These are phyloP conservation scores for Purpureocillium lavendulum DNA, from an alignment of 2,329 filamentous ascomycete genomes.

Conservation along the genomic window DNA sequence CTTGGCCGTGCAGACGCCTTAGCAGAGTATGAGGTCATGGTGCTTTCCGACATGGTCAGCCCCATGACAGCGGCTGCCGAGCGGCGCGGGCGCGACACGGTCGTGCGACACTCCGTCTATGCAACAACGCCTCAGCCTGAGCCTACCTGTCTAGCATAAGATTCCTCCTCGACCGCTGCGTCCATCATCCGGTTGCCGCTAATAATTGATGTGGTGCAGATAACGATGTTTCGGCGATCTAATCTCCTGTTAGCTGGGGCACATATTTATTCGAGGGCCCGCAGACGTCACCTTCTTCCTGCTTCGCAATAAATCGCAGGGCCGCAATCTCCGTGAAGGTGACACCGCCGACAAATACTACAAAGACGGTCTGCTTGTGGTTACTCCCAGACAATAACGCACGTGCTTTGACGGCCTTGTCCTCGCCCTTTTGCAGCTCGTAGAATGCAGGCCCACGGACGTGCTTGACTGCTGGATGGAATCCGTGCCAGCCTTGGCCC, in stretches of 20 bases:
- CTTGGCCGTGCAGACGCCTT: too few relatives aligned
- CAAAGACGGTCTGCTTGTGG: slow-evolving; percentile 76
- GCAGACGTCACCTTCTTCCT: slow-evolving; percentile 59
- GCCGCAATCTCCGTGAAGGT: slow-evolving; percentile 96
- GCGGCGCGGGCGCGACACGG: too few relatives aligned
- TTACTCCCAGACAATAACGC: slow-evolving; percentile 73
- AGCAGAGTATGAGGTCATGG: too few relatives aligned
- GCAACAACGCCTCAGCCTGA: too few relatives aligned
- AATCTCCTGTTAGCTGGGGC: slow-evolving; percentile 10
- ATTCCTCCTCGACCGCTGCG: slow-evolving; percentile 66
- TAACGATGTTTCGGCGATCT: slow-evolving; percentile 75
- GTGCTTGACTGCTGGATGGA: slow-evolving; percentile 86
- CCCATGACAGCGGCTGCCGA: too few relatives aligned
- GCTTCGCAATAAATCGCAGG: slow-evolving; percentile 77
- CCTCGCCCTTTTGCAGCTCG: slow-evolving; percentile 82
- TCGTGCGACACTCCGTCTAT: too few relatives aligned
- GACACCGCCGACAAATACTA: slow-evolving; percentile 97
- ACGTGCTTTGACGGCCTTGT: slow-evolving; percentile 82
- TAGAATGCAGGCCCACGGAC: slow-evolving; percentile 86
- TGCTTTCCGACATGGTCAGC: too few relatives aligned
- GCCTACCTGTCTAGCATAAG: slow-evolving; percentile 25
- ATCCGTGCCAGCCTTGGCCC: slow-evolving; percentile 69
- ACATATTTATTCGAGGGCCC: background rate
- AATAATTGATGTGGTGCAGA: slow-evolving; percentile 87
- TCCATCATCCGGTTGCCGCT: slow-evolving; percentile 87